Percentiles rank a stretch among this genome's conserved stretches.
These are phyloP conservation scores for Colletotrichum phormii DNA, from an alignment of 2,329 filamentous ascomycete genomes.

Conservation along the genomic window DNA sequence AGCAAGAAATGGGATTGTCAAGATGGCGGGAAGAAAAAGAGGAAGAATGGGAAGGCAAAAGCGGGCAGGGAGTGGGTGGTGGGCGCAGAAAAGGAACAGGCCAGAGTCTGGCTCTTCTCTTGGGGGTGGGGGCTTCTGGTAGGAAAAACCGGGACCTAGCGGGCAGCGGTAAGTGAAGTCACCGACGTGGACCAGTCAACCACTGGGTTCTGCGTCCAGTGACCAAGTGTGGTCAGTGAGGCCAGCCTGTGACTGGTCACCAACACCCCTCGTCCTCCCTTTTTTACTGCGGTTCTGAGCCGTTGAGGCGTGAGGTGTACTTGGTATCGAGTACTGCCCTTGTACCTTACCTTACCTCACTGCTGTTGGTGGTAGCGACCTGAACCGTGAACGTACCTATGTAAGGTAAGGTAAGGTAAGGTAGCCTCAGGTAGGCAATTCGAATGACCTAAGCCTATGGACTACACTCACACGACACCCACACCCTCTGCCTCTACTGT, in stretches of 20 bases:
- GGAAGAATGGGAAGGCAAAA: slow-evolving; percentile 43
- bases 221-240: slow-evolving; percentile 8
- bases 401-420: not conserved
- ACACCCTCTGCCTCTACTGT: not conserved
- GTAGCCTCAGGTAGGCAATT: not conserved
- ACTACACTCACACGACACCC: not conserved
- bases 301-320: not conserved
- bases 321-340: not conserved
- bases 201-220: not conserved
- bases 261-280: slow-evolving; percentile 7
- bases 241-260: slow-evolving; percentile 18
- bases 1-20: slow-evolving; percentile 42
- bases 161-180: slow-evolving; percentile 9
- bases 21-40: slow-evolving; percentile 43
- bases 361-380: not conserved
- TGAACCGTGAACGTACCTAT: no score
- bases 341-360: not conserved
- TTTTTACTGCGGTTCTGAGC: not conserved
- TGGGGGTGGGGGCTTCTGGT: slow-evolving; percentile 27
- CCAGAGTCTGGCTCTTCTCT: slow-evolving; percentile 36
- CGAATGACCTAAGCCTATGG: not conserved
- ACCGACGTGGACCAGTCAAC: slow-evolving; percentile 18
- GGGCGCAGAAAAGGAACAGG: slow-evolving; percentile 44
- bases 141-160: slow-evolving; percentile 33
- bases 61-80: slow-evolving; percentile 43